Base-by-base conservation (phyloP, 2,329 filamentous ascomycete species). In the Aspergillus piperis region DNA sequence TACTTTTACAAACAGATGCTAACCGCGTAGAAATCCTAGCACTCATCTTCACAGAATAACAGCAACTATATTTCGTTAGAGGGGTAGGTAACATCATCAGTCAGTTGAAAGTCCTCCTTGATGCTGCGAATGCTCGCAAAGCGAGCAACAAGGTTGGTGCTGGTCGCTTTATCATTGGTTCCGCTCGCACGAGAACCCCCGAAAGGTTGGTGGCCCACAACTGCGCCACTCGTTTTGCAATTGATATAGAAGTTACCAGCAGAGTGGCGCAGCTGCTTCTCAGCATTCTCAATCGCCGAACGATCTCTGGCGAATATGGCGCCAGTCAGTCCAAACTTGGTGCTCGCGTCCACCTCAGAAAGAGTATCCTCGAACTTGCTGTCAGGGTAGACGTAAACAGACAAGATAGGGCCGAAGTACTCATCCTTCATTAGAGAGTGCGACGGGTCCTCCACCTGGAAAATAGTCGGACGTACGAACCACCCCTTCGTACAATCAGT, bases 391-490 rank as follows among this genome's bases (percentile, higher is more conserved):
- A 36, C 30, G 11, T 36, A 11, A 11, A 36, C 30, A 11, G 30
- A 36, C 11, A 36, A 36, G 30, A 36, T 36, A 11, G 30, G 30
- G 7, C 30, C 30, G 11, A 36, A 36, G 30, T 8, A 36, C 30
- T 36, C 30, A 11, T 8, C 11, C 53, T 81, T 86, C 61, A 95
- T 81, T 66, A 92, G 86, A 62, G 84, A 83, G 78, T 95, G 90
- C 56, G 82, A 77, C 0, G 90, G 87, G 77, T 90, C 88, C 52
- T 39, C 90, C 89, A 21, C 21, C 59, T 82, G 76, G 80, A 93
- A 94, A 71, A 95, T 83, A 64, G 91, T 95, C 3, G 91, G 91
- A 75, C 90, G 84, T 71, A 96, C 85, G 77, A 86, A 95, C 81
- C 88, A 95, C 59, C 91, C 91, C 75, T 88, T 87, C 64, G 83